Base-by-base conservation (phyloP, 352 stramenopile species). In the Aphanomyces cochlioides region DNA sequence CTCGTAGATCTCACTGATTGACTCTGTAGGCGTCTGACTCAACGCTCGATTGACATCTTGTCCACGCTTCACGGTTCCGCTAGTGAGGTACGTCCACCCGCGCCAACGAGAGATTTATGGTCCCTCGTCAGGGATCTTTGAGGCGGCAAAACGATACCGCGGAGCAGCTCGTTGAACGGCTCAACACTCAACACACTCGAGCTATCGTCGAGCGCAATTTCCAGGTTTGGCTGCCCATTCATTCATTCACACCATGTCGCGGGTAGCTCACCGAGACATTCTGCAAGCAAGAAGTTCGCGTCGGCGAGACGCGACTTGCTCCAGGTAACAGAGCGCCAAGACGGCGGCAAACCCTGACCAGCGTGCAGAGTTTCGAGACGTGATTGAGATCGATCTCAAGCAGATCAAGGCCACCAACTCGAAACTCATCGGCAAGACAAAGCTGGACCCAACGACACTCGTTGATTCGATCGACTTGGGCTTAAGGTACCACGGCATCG, bases 171-270 rank as follows among this genome's bases (percentile, higher is more conserved):
- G 7, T 67, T 6, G 59, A 67, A 4, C 34, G n/a, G 19, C 59
- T 67, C 41, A 67, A 67, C 19, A n/a, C 38, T 45, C 10, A 67
- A 6, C 40, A 67, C 59, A 67, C 59, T 7, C 59, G 39, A 36
- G 39, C 8, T 4, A 67, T 67, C 19, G 59, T 67, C 5, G 39
- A 53, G 34, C n/a, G 40, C 5, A 67, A 67, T n/a, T 67, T 39
- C 41, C 38, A 67, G 19, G 59, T 56, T 1, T 12, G 37, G 7
- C 8, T 12, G 28, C 28, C 28, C 28, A 28, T 28, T 28, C 28
- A 28, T 28, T 0, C 28, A 28, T 28, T 28, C 28, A 28, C 28
- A 28, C 28, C 28, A 28, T 28, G 28, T 2, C 28, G 28, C 28
- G 28, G 39, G 59, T 48, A 67, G 59, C 15, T 67, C 4, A 67